phyloP scores from a whole-genome alignment of 2,329 filamentous ascomycete genomes.

The Stachybotrys chlorohalonatus region DNA sequence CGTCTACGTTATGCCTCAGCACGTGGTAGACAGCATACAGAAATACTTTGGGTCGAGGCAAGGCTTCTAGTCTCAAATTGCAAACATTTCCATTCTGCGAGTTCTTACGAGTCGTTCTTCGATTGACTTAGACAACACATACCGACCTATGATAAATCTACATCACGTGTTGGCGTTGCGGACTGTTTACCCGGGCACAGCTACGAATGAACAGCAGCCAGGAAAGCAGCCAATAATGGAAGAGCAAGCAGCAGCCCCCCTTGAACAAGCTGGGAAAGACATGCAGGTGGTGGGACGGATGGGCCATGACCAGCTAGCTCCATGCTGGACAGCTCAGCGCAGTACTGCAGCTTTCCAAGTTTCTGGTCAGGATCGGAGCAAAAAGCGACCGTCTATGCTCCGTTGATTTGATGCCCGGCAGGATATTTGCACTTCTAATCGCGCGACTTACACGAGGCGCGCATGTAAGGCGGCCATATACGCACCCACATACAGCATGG shows the following conservation, averaged over 20 bases:
- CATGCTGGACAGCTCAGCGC: conserved; percentile 32
- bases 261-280: background rate
- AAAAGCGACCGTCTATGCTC: background rate
- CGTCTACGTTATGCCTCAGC: conserved; percentile 73
- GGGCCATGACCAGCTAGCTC: conserved; percentile 6
- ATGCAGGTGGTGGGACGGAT: background rate
- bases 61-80: conserved; percentile 37
- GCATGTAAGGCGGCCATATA: conserved; percentile 1
- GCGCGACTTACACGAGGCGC: background rate
- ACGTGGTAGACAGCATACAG: conserved; percentile 54
- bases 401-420: background rate
- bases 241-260: background rate
- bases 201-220: background rate
- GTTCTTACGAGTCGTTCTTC: background rate
- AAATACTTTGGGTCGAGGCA: conserved; percentile 53
- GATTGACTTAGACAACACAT: background rate
- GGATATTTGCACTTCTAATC: background rate
- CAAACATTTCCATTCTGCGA: background rate
- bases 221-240: background rate
- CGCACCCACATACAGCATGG: background rate
- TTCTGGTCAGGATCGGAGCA: background rate
- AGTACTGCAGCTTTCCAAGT: background rate
- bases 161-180: background rate
- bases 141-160: background rate
- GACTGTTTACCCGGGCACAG: background rate